Evolutionary conservation across 352 stramenopile species (phyloP).

Genomic region (Peronospora belbahrii): DNA sequence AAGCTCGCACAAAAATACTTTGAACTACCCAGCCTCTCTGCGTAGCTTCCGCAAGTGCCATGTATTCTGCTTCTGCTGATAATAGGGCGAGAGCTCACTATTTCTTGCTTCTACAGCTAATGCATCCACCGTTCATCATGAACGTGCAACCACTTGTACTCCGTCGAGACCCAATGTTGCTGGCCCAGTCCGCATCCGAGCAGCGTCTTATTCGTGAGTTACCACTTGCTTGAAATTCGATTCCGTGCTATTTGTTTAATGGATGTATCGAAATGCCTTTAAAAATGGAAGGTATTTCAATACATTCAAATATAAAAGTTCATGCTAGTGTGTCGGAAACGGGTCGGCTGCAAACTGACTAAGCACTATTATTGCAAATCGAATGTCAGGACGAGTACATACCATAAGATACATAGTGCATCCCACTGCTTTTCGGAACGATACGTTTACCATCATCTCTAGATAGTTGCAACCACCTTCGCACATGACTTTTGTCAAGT

Average conservation of each 20-base stretch:
- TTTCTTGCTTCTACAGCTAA: background rate
- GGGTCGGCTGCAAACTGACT: slow-evolving; percentile 1
- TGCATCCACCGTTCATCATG: background rate
- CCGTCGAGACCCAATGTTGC: background rate
- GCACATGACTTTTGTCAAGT: background rate
- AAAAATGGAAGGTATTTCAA: no score
- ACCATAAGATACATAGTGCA: slow-evolving; percentile 1
- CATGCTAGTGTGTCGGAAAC: background rate
- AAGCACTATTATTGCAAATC: background rate
- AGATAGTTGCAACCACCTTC: background rate
- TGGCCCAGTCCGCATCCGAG: background rate
- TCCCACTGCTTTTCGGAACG: background rate
- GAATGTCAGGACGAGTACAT: background rate
- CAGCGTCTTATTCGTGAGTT: background rate
- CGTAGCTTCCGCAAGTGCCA: no score
- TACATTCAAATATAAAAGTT: no score
- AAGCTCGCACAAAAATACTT: no score
- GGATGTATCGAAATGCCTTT: background rate
- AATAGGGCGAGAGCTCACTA: no score
- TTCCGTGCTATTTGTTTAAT: background rate
- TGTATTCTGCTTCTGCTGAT: no score
- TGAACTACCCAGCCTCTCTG: no score
- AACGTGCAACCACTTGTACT: background rate
- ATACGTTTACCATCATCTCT: background rate
- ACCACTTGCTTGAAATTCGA: background rate